Base-by-base conservation (phyloP, 1,139 yeast species). In the Candida albicans region DNA sequence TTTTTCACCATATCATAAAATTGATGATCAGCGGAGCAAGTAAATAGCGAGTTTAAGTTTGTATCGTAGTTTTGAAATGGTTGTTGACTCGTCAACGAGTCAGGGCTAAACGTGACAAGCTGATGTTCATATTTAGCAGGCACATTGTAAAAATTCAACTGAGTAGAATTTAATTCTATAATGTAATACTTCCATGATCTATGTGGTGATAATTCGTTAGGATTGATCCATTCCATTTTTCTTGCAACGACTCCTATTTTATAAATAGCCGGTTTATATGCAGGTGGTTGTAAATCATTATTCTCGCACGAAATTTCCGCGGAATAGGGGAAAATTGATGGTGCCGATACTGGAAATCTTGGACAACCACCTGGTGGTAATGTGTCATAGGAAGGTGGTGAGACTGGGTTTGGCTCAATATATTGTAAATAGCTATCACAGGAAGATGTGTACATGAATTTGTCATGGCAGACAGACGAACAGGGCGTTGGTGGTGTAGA, bases 161-260 rank as follows among this genome's bases (percentile, higher is more conserved):
- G 93, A 1, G 93, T 86, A 2, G 88, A 82, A 62, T 86, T 86
- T 30, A 86, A 64, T 56, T 86, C 93, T 64, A 84, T 67, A 7
- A 86, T 68, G 28, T 73, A 70, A 41, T 74, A 69, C 54, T 71
- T 79, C 93, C 93, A 85, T n/a, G 77, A 73, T 51, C 89, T 64
- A 8, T 73, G 61, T 1, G 81, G 73, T 0, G 87, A 73, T 4
- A 81, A 71, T 52, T 83, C 87, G 55, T 77, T 82, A 0, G 91
- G 91, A 4, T 82, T 75, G 0, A 77, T 49, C 85, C 86, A 84
- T 58, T 85, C 93, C 29, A 75, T 53, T 53, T 84, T 84, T 49
- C 85, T 67, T 2, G 75, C 58, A 1, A 81, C 75, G 1, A 75
- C 55, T 0, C 84, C 77, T 2, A 82, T 54, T 46, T 79, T 75